Base-by-base conservation (phyloP, 2,329 filamentous ascomycete genomes). In the Cladophialophora immunda region DNA sequence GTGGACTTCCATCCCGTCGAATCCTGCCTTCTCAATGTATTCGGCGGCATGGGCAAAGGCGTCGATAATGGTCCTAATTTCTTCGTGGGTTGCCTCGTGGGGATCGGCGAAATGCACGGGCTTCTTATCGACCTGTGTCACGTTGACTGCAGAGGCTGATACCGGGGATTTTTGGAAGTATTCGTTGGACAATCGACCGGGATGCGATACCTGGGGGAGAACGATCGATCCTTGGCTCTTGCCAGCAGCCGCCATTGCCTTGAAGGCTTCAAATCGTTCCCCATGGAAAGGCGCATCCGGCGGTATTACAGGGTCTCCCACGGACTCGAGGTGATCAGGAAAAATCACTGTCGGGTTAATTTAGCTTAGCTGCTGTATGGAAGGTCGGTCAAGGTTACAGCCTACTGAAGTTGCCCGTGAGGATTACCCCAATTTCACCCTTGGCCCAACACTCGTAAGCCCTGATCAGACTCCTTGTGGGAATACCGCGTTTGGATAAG, bases 351-450 rank as follows among this genome's bases (percentile, higher is more conserved):
- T 87, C 87, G 2, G 82, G 72, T 5, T 80, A 81, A 68, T 88
- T 85, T 1, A 89, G 77, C 60, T 87, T n/a, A n/a, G n/a, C n/a
- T n/a, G n/a, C n/a, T n/a, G n/a, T n/a, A n/a, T n/a, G n/a, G n/a
- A n/a, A n/a, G n/a, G n/a, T n/a, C n/a, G n/a, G n/a, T n/a, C n/a
- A n/a, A n/a, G 82, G 58, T 87, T 86, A 11, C 22, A 68, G 83
- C 85, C 58, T 89, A 86, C 52, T 89, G 86, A 54, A 90, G 76
- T 91, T 90, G 53, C 89, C 88, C 0, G 86, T 88, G 1, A 89
- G 76, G 66, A 89, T 85, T 27, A 86, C 72, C 11, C 87, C 87
- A 53, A 82, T 81, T n/a, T 77, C 81, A 30, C 85, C 86, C 71
- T 88, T 83, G 1, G 88, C 89, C 87, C 87, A 91, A 68, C 83